phyloP scores from a whole-genome alignment of 2,329 filamentous ascomycete genomes.

The Diaporthe vaccinii region DNA sequence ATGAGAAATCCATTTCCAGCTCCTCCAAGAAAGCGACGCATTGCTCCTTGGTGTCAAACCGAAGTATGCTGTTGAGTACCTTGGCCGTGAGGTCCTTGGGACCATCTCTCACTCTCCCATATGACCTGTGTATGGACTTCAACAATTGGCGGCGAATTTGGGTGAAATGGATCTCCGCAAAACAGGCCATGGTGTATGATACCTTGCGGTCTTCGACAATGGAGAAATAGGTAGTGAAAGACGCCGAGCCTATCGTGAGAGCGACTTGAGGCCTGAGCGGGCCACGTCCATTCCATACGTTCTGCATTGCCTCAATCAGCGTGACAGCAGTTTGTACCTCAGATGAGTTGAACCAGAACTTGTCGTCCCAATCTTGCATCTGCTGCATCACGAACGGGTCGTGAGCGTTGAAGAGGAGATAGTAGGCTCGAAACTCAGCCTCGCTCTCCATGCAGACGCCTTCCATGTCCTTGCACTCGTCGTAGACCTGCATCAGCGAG shows the following conservation, averaged over 20 bases:
- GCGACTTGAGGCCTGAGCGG: slow-evolving; percentile 66
- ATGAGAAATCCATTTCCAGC: slow-evolving; percentile 67
- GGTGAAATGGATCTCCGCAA: slow-evolving; percentile 77
- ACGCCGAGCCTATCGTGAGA: slow-evolving; percentile 62
- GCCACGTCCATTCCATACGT: slow-evolving; percentile 68
- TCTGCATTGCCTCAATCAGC: slow-evolving; percentile 72
- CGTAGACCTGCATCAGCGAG: slow-evolving; percentile 75
- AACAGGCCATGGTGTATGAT: slow-evolving; percentile 78
- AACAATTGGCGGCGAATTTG: slow-evolving; percentile 71
- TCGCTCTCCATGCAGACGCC: slow-evolving; percentile 72
- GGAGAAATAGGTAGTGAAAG: slow-evolving; percentile 69
- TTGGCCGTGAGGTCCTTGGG: slow-evolving; percentile 72
- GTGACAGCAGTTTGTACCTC: slow-evolving; percentile 73
- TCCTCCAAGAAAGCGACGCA: slow-evolving; percentile 74
- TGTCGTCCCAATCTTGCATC: slow-evolving; percentile 67
- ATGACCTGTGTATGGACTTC: slow-evolving; percentile 66
- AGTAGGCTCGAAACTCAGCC: slow-evolving; percentile 75
- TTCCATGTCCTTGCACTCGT: slow-evolving; percentile 70
- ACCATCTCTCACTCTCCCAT: slow-evolving; percentile 68
- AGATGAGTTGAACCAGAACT: slow-evolving; percentile 67
- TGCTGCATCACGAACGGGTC: slow-evolving; percentile 71
- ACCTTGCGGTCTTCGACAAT: slow-evolving; percentile 69
- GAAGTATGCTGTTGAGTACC: slow-evolving; percentile 69
- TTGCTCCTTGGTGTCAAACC: slow-evolving; percentile 77
- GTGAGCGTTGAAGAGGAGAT: slow-evolving; percentile 72